phyloP scores from a whole-genome alignment of 495 filamentous ascomycete species.

The Trichocladium antarcticum region DNA sequence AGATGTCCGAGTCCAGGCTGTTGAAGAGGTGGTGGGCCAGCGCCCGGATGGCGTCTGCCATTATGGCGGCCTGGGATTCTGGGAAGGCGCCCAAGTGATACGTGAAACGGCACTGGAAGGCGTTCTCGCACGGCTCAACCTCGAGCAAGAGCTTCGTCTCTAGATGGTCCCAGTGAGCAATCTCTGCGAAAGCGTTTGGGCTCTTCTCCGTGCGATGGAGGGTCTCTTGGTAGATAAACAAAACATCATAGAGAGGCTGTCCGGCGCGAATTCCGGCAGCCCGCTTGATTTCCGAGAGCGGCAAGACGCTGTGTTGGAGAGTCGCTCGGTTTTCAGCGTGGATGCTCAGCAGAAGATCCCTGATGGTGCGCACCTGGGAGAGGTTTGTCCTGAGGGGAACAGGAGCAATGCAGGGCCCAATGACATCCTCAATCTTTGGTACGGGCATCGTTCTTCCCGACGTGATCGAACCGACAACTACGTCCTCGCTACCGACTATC shows the following conservation, averaged over 20 bases:
- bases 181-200: conserved; percentile 27
- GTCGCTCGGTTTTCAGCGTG: conserved; percentile 51
- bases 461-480: conserved; percentile 62
- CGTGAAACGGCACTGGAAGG: conserved; percentile 48
- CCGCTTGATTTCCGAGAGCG: conserved; percentile 56
- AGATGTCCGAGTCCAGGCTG: conserved; percentile 26
- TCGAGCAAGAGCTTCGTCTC: conserved; percentile 67
- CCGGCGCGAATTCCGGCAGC: conserved; percentile 38
- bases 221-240: conserved; percentile 71
- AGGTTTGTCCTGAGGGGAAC: conserved; percentile 53
- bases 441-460: conserved; percentile 64
- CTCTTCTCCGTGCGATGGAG: conserved; percentile 26
- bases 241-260: conserved; percentile 50
- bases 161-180: conserved; percentile 50
- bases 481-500: conserved; percentile 52
- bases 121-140: conserved; percentile 46
- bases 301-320: conserved; percentile 46
- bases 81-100: conserved; percentile 30
- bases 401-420: conserved; percentile 62
- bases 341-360: conserved; percentile 48
- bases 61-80: conserved; percentile 35
- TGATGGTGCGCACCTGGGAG: conserved; percentile 34
- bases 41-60: conserved; percentile 33
- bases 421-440: conserved; percentile 51
- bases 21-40: conserved; percentile 32